Evolutionary conservation across 371 early-diverging fungal genomes (phyloP).

Genomic region (Batrachochytrium dendrobatidis): DNA sequence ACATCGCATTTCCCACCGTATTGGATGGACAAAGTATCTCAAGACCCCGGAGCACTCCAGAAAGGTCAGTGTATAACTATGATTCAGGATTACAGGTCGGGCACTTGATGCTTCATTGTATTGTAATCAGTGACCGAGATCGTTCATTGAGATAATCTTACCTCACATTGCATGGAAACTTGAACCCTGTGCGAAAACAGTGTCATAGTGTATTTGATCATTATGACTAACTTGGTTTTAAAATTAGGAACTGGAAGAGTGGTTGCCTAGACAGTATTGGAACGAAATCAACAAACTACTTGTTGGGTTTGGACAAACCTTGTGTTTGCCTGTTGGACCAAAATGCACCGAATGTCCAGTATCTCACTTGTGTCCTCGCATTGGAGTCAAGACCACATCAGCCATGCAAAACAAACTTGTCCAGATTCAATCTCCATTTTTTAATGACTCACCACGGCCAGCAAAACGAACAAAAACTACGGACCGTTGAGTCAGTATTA

Average conservation of each 20-base stretch:
- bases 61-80: slow-evolving; percentile 39
- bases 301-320: slow-evolving; percentile 94
- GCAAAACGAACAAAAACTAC: too few species aligned
- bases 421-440: too few species aligned
- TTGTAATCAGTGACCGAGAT: slow-evolving; percentile 12
- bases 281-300: slow-evolving; percentile 79
- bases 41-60: slow-evolving; percentile 74
- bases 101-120: neutral
- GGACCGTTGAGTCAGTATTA: too few species aligned
- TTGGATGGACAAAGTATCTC: slow-evolving; percentile 76
- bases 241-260: slow-evolving; percentile 62
- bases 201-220: too few species aligned
- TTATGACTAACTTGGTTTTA: slow-evolving; percentile 1
- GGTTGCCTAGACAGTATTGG: slow-evolving; percentile 88
- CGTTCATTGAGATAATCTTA: neutral
- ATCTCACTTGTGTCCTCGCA: slow-evolving; percentile 47
- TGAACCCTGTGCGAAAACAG: too few species aligned
- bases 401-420: too few species aligned
- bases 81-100: neutral
- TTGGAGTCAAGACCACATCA: slow-evolving; percentile 15
- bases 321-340: slow-evolving; percentile 77
- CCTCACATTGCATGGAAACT: slow-evolving; percentile 6
- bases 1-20: slow-evolving; percentile 85
- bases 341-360: slow-evolving; percentile 81
- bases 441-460: too few species aligned